These are phyloP conservation scores for Solanum sejunctum DNA, from an alignment of 257 asterid species.

Conservation along the genomic window DNA sequence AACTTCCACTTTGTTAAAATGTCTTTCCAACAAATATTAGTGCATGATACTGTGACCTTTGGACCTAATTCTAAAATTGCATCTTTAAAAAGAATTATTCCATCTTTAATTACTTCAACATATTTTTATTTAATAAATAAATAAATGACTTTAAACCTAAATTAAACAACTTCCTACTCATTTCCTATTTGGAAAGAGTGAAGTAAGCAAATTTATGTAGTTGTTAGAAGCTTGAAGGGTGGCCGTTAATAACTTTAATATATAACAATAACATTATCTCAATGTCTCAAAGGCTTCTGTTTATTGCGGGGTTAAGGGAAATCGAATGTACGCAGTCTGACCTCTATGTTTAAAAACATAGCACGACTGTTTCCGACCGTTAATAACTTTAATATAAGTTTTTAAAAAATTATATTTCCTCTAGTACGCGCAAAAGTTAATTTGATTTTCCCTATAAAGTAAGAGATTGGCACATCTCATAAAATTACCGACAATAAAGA, in stretches of 20 bases:
- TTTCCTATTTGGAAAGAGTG: not conserved
- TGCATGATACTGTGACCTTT: constrained; percentile 22
- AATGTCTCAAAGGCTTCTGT: no score
- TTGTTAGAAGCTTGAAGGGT: no score
- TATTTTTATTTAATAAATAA: not conserved
- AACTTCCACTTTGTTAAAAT: constrained; percentile 11
- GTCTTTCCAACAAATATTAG: constrained; percentile 23
- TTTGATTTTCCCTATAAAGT: not conserved
- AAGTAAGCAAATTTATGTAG: not conserved
- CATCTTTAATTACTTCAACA: not conserved
- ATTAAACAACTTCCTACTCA: not conserved
- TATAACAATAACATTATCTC: no score
- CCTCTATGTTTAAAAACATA: no score
- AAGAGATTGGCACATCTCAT: not conserved
- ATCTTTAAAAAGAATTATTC: not conserved
- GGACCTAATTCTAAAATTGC: constrained; percentile 9
- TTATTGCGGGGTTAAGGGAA: no score
- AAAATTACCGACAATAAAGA: not conserved
- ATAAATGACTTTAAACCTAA: not conserved
- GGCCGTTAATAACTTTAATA: no score
- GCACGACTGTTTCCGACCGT: no score
- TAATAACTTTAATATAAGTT: no score
- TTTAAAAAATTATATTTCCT: no score
- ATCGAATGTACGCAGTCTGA: no score
- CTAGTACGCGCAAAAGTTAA: not conserved